Evolutionary conservation across 768 basidiomycete genomes (phyloP).

Genomic region (Pleurotus tuber-regium): DNA sequence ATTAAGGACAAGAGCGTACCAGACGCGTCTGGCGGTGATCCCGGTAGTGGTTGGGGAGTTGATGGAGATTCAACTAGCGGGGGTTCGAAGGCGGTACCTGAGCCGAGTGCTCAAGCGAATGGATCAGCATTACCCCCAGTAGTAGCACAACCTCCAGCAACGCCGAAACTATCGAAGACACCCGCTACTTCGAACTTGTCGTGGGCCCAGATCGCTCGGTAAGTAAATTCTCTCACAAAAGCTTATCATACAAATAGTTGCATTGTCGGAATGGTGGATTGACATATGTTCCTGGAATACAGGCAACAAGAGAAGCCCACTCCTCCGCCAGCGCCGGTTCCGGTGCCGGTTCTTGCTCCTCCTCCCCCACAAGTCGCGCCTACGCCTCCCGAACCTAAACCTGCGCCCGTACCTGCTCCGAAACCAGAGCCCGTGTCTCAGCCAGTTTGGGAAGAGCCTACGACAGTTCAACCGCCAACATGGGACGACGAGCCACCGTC

Average conservation of each 20-base stretch:
- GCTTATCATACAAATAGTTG: too few relatives aligned
- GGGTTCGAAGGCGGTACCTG: neutral
- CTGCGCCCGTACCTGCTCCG: slow-evolving; percentile 28
- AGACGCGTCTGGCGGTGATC: neutral
- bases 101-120: slow-evolving; percentile 28
- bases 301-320: slow-evolving; percentile 68
- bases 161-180: slow-evolving; percentile 35
- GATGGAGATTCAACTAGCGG: slow-evolving; percentile 4
- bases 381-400: slow-evolving; percentile 24
- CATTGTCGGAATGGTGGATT: neutral
- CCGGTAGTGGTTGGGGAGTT: slow-evolving; percentile 2
- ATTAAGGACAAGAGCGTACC: neutral
- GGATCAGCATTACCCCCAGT: slow-evolving; percentile 20
- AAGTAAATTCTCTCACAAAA: slow-evolving; percentile 27
- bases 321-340: slow-evolving; percentile 30
- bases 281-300: slow-evolving; percentile 9
- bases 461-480: slow-evolving; percentile 60
- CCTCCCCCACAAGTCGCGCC: slow-evolving; percentile 26
- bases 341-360: slow-evolving; percentile 31
- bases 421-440: slow-evolving; percentile 30
- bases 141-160: neutral
- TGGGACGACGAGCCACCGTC: slow-evolving; percentile 70
- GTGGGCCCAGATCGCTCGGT: slow-evolving; percentile 86
- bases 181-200: slow-evolving; percentile 78
- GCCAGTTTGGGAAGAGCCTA: slow-evolving; percentile 70